Conservation (phyloP, 257 asterid species). For the Capsicum rhomboideum region DNA sequence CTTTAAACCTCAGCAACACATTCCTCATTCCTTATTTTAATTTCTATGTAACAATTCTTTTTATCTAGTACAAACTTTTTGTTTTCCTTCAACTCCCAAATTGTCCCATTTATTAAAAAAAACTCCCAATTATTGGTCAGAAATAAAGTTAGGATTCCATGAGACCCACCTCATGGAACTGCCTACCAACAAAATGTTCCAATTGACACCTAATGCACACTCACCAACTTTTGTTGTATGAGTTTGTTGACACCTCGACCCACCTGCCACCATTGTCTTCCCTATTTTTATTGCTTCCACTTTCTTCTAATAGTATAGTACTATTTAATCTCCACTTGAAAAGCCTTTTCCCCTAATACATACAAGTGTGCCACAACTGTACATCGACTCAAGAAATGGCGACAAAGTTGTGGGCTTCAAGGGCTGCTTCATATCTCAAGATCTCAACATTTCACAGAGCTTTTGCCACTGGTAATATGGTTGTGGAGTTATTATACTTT, state of each 20-base stretch:
- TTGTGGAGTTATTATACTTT: not conserved
- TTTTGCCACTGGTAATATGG: constrained; percentile 63
- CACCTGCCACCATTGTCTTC: constrained; percentile 13
- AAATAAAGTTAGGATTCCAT: not conserved
- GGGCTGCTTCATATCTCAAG: constrained; percentile 74
- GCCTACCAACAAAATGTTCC: not conserved
- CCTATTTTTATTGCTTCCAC: not conserved
- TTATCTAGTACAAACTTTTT: too few relatives aligned
- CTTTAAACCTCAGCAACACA: too few relatives aligned
- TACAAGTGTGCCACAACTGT: not conserved
- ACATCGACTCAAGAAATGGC: constrained; percentile 39
- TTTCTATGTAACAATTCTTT: too few relatives aligned
- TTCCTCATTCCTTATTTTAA: too few relatives aligned
- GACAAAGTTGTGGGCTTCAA: constrained; percentile 67
- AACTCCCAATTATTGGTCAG: not conserved
- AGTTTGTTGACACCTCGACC: constrained; percentile 32
- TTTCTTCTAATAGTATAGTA: not conserved
- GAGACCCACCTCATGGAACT: not conserved
- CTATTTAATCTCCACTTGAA: not conserved
- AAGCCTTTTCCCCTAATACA: not conserved
- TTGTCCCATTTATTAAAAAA: too few relatives aligned
- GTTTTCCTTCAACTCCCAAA: too few relatives aligned
- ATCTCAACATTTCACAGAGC: constrained; percentile 70
- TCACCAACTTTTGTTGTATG: constrained; percentile 22
- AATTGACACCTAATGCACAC: not conserved